A percentile compares a stretch with the other conserved stretches of the same genome.
phyloP scores from a whole-genome alignment of 1,139 yeast genomes.

The Yamadazyma pseudoaaseri region DNA sequence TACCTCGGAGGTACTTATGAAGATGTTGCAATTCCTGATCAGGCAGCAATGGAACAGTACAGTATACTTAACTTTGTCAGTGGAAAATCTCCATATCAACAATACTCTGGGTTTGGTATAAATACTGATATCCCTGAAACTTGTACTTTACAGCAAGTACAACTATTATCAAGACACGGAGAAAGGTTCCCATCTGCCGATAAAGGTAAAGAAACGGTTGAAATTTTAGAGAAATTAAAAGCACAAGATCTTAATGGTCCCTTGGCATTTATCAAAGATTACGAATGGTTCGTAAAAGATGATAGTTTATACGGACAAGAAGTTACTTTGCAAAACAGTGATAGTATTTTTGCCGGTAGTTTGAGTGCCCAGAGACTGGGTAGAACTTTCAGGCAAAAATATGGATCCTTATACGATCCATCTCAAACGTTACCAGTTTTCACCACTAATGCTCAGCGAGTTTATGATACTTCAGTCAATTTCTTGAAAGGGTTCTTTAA shows the following conservation, averaged over 20 bases:
- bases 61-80: conserved; percentile 45
- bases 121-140: conserved; percentile 47
- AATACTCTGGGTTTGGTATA: conserved; percentile 46
- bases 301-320: conserved; percentile 27
- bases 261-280: conserved; percentile 31
- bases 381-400: conserved; percentile 31
- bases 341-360: conserved; percentile 30
- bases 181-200: conserved; percentile 58
- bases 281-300: conserved; percentile 31
- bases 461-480: conserved; percentile 27
- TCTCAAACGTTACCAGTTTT: conserved; percentile 28
- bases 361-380: conserved; percentile 35
- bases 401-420: conserved; percentile 25
- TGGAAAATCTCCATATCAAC: conserved; percentile 48
- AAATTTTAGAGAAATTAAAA: conserved; percentile 14
- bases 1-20: conserved; percentile 4
- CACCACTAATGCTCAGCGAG: conserved; percentile 31
- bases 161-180: conserved; percentile 67
- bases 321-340: conserved; percentile 27
- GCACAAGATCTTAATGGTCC: conserved; percentile 24
- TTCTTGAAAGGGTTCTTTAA: conserved; percentile 35
- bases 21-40: conserved; percentile 6
- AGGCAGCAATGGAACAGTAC: conserved; percentile 17
- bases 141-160: conserved; percentile 64
- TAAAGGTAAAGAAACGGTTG: conserved; percentile 25